A percentile compares a stretch with the other conserved stretches of the same genome.
Conservation (phyloP, 257 asterid species). For the Gentiana straminea region DNA sequence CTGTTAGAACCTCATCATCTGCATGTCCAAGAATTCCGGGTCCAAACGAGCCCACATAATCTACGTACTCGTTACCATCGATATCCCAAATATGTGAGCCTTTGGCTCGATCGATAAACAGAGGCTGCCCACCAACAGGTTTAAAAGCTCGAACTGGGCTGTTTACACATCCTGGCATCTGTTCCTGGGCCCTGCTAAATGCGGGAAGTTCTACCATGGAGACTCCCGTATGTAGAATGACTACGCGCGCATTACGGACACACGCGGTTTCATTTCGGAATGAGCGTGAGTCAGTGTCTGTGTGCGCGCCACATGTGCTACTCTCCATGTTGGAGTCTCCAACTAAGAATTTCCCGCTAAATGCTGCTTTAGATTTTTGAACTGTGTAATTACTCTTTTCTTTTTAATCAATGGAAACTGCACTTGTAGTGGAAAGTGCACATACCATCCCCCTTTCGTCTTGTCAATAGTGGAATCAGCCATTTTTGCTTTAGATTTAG, state of each 20-base stretch:
- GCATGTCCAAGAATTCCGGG: conserved; percentile 99
- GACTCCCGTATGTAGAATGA: no score
- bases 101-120: conserved; percentile 77
- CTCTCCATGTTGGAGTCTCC: no score
- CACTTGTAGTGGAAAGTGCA: no score
- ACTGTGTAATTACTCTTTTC: conserved; percentile 52
- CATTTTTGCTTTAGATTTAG: conserved; percentile 35
- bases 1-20: conserved; percentile 91
- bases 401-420: conserved; percentile 8
- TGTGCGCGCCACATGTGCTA: no score
- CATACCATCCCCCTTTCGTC: neutral
- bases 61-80: conserved; percentile 97
- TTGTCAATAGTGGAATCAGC: conserved; percentile 42
- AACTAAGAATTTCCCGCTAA: no score
- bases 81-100: conserved; percentile 95
- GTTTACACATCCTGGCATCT: conserved; percentile 99
- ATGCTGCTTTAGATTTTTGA: conserved; percentile 88
- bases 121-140: conserved; percentile 97
- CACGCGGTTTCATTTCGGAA: no score
- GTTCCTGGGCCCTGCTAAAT: conserved; percentile 82
- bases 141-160: conserved; percentile 98
- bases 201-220: no score
- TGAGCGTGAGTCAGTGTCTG: no score
- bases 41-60: conserved; percentile 99
- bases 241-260: no score